Base-by-base conservation (phyloP, 257 asterid genomes). In the Knoxia roxburghii region DNA sequence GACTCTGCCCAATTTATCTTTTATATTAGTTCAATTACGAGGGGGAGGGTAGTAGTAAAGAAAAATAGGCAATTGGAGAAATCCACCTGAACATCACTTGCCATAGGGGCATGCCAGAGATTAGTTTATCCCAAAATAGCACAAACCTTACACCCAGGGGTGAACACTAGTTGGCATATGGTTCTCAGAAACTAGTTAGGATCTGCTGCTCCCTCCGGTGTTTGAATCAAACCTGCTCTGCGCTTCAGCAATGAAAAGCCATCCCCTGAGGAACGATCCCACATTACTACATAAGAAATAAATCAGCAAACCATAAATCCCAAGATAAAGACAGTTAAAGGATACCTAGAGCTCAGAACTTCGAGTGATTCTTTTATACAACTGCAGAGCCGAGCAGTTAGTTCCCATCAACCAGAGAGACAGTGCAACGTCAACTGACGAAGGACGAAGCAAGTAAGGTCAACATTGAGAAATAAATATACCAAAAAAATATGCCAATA, bases 181-280 rank as follows among this genome's bases (percentile, higher is more conserved):
- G 97, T 92, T 78, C 79, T 81, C 61, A 77, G 69, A 65, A 94
- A 90, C 61, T 75, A 64, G 56, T 73, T 72, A 15, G 96, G 89
- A 71, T 90, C 97, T 17, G 96, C 92, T n/a, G n/a, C n/a, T n/a
- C 71, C 99, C 99, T 62, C 97, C 96, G 1, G 86, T 87, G 62
- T 40, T 81, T 27, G 95, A 97, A 74, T 94, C 96, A 14, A 94
- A 75, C 77, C 99, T 81, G 84, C 99, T 94, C 79, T 87, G 90
- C 45, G 90, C 99, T 77, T 94, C 99, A 23, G 97, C 99, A 70
- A 94, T 90, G 75, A 94, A 79, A 72, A 94, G 99, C 96, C 96
- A 94, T 50, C 97, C 99, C 49, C 99, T 90, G 87, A 72, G 68
- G 20, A 72, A 21, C 2, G 64, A 21, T 30, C 43, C 64, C 18